phyloP scores from a whole-genome alignment of 352 stramenopile species.

The Phytophthora lateralis region DNA sequence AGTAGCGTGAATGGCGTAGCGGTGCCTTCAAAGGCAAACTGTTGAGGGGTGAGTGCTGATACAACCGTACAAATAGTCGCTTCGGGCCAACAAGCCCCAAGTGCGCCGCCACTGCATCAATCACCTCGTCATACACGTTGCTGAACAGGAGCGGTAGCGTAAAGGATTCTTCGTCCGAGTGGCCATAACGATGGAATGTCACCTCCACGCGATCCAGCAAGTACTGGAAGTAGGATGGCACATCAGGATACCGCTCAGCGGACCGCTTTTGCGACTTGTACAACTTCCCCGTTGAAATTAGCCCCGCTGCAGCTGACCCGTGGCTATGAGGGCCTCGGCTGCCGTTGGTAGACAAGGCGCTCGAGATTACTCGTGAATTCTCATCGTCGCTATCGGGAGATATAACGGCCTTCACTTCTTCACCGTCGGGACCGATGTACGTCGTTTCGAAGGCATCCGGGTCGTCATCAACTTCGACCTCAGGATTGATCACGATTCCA shows the following conservation, averaged over 20 bases:
- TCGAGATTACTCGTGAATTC: slow-evolving; percentile 13
- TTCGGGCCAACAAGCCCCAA: slow-evolving; percentile 50
- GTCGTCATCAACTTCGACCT: slow-evolving; percentile 36
- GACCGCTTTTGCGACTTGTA: slow-evolving; percentile 4
- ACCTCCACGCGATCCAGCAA: slow-evolving; percentile 83
- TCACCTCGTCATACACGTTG: slow-evolving; percentile 77
- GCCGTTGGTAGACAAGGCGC: slow-evolving; percentile 15
- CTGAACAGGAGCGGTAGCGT: slow-evolving; percentile 64
- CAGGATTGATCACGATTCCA: slow-evolving; percentile 18
- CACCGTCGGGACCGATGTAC: slow-evolving; percentile 32
- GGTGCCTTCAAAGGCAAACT: slow-evolving; percentile 67
- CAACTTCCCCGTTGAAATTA: slow-evolving; percentile 9
- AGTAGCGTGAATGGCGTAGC: slow-evolving; percentile 67
- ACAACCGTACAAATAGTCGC: slow-evolving; percentile 71
- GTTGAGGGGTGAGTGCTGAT: slow-evolving; percentile 79
- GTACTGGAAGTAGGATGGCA: slow-evolving; percentile 84
- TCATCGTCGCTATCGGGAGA: slow-evolving; percentile 25
- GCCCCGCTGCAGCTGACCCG: slow-evolving; percentile 14
- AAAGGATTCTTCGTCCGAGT: slow-evolving; percentile 55
- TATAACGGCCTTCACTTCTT: slow-evolving; percentile 31
- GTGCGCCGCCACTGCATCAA: slow-evolving; percentile 57
- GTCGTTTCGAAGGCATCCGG: slow-evolving; percentile 26
- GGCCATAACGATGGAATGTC: slow-evolving; percentile 59
- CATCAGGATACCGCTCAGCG: slow-evolving; percentile 65
- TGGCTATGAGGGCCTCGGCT: slow-evolving; percentile 24